Percentiles rank a stretch among this genome's conserved stretches.
Evolutionary conservation across 495 filamentous ascomycete genomes (phyloP).

Genomic region (Neurospora africana): DNA sequence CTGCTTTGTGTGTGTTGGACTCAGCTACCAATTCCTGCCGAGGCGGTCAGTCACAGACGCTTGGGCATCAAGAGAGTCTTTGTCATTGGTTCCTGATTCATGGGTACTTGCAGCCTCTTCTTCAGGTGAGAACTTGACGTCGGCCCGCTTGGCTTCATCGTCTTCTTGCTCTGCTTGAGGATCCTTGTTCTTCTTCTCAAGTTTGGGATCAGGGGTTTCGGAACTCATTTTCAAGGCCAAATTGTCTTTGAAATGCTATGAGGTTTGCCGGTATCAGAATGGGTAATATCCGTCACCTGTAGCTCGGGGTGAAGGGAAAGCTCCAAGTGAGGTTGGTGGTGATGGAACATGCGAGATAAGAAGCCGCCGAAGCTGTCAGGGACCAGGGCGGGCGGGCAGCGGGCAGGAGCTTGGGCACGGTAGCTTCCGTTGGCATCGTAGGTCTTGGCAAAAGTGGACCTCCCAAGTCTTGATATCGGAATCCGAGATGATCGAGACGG

Average conservation of each 20-base stretch:
- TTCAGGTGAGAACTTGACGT: slow-evolving; percentile 39
- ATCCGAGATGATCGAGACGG: not conserved
- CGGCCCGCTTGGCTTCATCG: slow-evolving; percentile 10
- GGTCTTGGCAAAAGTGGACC: not conserved
- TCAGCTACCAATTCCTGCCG: slow-evolving; percentile 55
- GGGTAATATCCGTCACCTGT: not conserved
- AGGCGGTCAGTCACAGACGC: not conserved
- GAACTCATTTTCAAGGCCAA: not conserved
- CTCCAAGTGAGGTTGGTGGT: too few relatives aligned
- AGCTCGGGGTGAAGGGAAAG: not conserved
- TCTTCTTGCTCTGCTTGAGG: not conserved
- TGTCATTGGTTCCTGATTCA: slow-evolving; percentile 5
- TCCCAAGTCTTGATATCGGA: not conserved
- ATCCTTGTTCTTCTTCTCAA: not conserved
- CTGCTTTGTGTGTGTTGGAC: slow-evolving; percentile 62
- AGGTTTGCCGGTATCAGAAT: not conserved
- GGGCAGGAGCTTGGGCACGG: not conserved
- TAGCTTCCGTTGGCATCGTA: not conserved
- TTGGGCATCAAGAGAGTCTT: not conserved
- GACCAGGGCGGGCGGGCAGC: not conserved
- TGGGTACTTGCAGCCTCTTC: slow-evolving; percentile 22
- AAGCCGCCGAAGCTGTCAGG: not conserved
- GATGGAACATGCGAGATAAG: not conserved
- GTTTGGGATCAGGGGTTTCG: not conserved
- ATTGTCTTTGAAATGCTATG: not conserved